Conservation (phyloP, 1,284 basidiomycete species). For the Ganoderma leucocontextum region DNA sequence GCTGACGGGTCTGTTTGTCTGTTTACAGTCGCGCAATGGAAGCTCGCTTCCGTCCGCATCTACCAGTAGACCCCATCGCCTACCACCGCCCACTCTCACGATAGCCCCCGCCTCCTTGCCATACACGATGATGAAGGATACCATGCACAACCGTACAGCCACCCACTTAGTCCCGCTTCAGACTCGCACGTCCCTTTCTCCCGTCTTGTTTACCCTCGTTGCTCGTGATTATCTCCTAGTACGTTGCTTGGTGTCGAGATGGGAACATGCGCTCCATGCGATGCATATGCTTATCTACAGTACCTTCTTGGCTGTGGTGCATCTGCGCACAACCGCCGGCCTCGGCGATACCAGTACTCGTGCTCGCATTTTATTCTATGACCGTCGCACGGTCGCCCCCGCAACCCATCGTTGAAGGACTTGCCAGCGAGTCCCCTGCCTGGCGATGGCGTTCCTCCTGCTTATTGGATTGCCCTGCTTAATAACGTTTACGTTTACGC, state of each 20-base stretch:
- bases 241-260: conserved; percentile 5
- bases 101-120: conserved; percentile 1
- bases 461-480: no score
- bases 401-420: neutral
- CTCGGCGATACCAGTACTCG: no score
- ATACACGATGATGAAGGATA: conserved; percentile 5
- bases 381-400: neutral
- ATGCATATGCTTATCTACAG: neutral
- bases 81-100: neutral
- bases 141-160: neutral
- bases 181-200: neutral
- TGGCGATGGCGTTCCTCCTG: neutral
- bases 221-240: neutral
- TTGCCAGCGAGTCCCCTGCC: neutral
- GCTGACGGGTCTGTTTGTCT: neutral
- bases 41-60: conserved; percentile 54
- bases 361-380: neutral
- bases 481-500: neutral
- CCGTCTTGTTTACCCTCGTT: neutral
- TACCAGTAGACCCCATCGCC: conserved; percentile 39
- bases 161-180: neutral
- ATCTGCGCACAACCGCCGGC: no score
- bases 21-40: conserved; percentile 56
- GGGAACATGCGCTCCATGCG: neutral
- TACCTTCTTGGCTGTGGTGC: neutral